These are phyloP conservation scores for Tylopilus sp. DNA, from an alignment of 1,284 basidiomycete genomes.

Conservation along the genomic window DNA sequence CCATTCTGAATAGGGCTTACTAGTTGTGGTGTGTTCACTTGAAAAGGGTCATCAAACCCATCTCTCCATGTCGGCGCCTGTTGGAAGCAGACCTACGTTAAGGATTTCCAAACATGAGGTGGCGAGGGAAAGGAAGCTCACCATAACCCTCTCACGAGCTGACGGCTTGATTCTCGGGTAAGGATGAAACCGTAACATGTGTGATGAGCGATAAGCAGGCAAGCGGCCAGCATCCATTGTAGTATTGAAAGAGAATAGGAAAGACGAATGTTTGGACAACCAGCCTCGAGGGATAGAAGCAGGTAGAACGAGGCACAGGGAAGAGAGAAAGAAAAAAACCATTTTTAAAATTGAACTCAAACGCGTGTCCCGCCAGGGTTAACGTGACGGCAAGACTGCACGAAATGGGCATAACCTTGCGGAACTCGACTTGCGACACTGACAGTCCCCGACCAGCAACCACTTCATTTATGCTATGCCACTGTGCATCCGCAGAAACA, in stretches of 20 bases:
- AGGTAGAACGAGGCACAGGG: slow-evolving; percentile 7
- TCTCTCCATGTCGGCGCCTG: slow-evolving; percentile 15
- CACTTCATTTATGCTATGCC: slow-evolving; percentile 10
- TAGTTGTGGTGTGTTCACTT: not conserved
- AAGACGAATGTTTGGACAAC: not conserved
- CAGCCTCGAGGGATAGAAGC: slow-evolving; percentile 4
- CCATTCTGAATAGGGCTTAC: slow-evolving; percentile 16
- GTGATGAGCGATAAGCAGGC: slow-evolving; percentile 43
- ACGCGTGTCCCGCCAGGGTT: slow-evolving; percentile 33
- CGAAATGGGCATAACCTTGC: slow-evolving; percentile 33
- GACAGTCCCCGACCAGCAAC: slow-evolving; percentile 14
- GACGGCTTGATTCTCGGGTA: slow-evolving; percentile 39
- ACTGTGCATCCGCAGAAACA: slow-evolving; percentile 32
- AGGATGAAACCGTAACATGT: slow-evolving; percentile 41
- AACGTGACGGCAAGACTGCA: slow-evolving; percentile 40
- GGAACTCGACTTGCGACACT: slow-evolving; percentile 17
- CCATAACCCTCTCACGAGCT: slow-evolving; percentile 38
- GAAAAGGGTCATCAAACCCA: not conserved
- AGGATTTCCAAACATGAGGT: slow-evolving; percentile 14
- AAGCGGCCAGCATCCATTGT: slow-evolving; percentile 33
- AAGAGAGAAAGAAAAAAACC: slow-evolving; percentile 12
- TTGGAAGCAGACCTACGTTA: slow-evolving; percentile 5
- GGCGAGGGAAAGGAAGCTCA: slow-evolving; percentile 20
- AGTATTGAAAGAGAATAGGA: slow-evolving; percentile 5
- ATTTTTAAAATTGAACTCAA: slow-evolving; percentile 27